Base-by-base conservation (phyloP, 1,284 basidiomycete genomes). In the Malassezia vespertilionis region DNA sequence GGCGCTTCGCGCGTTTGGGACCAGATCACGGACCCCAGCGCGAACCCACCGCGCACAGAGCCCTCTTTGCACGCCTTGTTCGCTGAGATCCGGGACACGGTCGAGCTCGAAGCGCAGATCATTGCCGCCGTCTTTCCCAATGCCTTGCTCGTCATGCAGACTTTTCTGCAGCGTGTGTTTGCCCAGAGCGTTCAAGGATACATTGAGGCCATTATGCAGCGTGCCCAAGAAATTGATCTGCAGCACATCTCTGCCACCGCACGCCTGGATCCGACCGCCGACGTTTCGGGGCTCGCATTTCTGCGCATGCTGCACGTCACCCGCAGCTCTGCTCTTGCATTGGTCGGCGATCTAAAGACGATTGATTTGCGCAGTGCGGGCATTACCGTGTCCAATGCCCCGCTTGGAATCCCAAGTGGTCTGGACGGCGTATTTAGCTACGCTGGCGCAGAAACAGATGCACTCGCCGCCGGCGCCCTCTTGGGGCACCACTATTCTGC, bases 101-200 rank as follows among this genome's bases (percentile, higher is more conserved):
- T 96, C 17, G 85, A 83, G 28, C 87, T 91, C 58, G 93, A 99
- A 72, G 84, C 87, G 0, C 89, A 96, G 68, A 99, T 99, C 52
- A 90, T 97, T 34, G 89, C 91, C 68, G 93, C 89, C 2, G 93
- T 99, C 4, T 99, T 99, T 71, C 93, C 93, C 0, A 89, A 89
- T 58, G 91, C 93, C 9, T 80, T 84, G 8, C 79, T 88, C n/a
- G 93, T 99, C 12, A 91, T 97, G 88, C 88, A 95, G 72, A 90
- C 96, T 6, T 97, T 99, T 72, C 73, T 99, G 32, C 93, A 96
- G 69, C 79, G 93, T 30, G 87, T 97, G 0, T 99, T 99, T 73
- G 91, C 90, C 0, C 93, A 99, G 75, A 88, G 90, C 18, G 61
- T 70, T 3, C 65, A 69, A 43, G 57, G 53, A 20, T 65, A 63